These are phyloP conservation scores for Bipolaris gigantea DNA, from an alignment of 2,329 filamentous ascomycete genomes.

Conservation along the genomic window DNA sequence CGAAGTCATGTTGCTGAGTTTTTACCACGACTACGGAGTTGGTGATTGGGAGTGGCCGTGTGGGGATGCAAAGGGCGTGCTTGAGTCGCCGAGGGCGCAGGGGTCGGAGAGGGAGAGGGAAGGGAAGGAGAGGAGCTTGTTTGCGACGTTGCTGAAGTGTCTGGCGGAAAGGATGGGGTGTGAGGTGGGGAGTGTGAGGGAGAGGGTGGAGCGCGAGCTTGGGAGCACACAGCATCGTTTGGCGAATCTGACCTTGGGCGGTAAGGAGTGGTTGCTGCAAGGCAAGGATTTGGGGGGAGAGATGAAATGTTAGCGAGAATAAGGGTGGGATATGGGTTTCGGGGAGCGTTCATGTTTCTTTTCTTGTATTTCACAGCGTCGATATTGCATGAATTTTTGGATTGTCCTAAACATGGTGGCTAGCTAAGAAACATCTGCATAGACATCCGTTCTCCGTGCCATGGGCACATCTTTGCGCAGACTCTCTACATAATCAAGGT, in stretches of 20 bases:
- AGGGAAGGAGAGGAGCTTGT: conserved; percentile 21
- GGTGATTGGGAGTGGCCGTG: conserved; percentile 33
- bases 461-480: conserved; percentile 61
- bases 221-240: conserved; percentile 23
- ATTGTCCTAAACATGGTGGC: too few species aligned
- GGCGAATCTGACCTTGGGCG: conserved; percentile 27
- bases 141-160: conserved; percentile 31
- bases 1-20: conserved; percentile 27
- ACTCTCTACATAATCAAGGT: conserved; percentile 56
- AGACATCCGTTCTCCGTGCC: conserved; percentile 55
- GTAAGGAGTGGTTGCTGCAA: conserved; percentile 30
- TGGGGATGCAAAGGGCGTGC: conserved; percentile 22
- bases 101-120: conserved; percentile 23
- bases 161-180: conserved; percentile 25
- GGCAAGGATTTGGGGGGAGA: conserved; percentile 23
- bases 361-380: background rate
- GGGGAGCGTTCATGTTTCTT: too few species aligned
- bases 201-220: conserved; percentile 22
- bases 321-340: too few species aligned
- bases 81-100: conserved; percentile 33
- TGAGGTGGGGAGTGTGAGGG: conserved; percentile 25
- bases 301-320: too few species aligned
- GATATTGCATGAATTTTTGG: too few species aligned
- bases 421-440: conserved; percentile 30
- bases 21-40: conserved; percentile 33